Base-by-base conservation (phyloP, 148 eudicot genomes). In the Limonium bicolor region DNA sequence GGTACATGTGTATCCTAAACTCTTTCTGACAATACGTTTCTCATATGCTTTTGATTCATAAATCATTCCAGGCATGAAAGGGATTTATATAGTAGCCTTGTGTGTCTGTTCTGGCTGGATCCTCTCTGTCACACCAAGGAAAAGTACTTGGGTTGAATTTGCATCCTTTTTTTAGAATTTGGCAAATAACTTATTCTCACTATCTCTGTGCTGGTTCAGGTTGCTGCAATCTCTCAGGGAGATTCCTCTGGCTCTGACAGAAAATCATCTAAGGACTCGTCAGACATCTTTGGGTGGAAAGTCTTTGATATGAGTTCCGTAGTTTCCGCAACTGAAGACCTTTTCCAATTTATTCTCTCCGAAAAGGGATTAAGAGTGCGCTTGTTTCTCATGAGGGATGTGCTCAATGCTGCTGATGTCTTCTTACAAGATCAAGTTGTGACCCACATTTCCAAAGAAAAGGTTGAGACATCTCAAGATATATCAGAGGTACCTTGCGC, bases 271-370 rank as follows among this genome's bases (percentile, higher is more conserved):
- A 70, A 66, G 25, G 53, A 57, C 21, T 48, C 73, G 30, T 62
- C 77, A 34, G 33, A 49, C 65, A 73, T 68, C 6, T 47, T 81
- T 36, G 78, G 68, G 54, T 80, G 86, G 97, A 88, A 80, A 55
- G 69, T 84, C 20, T 84, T 90, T 49, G 70, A 84, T 26, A 80
- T 84, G 75, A 67, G 58, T 45, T 67, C 93, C 22, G 95, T 90
- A 46, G 99, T 80, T 42, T 55, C 82, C 44, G 93, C 99, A 33
- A 90, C 99, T 0, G 95, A 90, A 69, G 99, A 90, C 69, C 77
- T 90, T 56, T 62, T 84, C 33, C 59, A 61, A 30, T 90, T 90
- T 54, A 71, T 90, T 13, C 51, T 90, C 46, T 80, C 95, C 22
- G 76, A 76, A 7, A 84, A 84, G 58, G 99, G 95, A 44, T 53